phyloP scores from a whole-genome alignment of 352 stramenopile species.

The Phytophthora pini region DNA sequence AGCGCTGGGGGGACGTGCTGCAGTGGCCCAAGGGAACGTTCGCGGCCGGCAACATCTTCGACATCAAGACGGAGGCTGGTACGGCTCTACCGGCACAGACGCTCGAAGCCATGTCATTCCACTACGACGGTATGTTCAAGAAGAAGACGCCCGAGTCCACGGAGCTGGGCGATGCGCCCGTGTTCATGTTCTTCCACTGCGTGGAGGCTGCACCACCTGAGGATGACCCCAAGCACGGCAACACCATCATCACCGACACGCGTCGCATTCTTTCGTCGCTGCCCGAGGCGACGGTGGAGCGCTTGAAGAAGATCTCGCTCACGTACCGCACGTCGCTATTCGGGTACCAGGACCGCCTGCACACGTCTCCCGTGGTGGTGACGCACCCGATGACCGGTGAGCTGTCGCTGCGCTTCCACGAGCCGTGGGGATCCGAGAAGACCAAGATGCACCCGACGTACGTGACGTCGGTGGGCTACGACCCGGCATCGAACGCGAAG shows the following conservation, averaged over 20 bases:
- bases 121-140: slow-evolving; percentile 36
- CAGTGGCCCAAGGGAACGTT: slow-evolving; percentile 30
- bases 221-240: slow-evolving; percentile 31
- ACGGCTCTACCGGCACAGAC: slow-evolving; percentile 21
- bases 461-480: slow-evolving; percentile 27
- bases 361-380: slow-evolving; percentile 25
- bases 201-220: slow-evolving; percentile 20
- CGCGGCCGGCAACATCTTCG: slow-evolving; percentile 27
- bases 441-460: slow-evolving; percentile 37
- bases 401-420: slow-evolving; percentile 20
- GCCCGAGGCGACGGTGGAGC: slow-evolving; percentile 22
- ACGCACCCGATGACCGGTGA: slow-evolving; percentile 26
- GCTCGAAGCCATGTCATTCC: slow-evolving; percentile 30
- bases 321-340: slow-evolving; percentile 25
- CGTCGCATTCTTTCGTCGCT: slow-evolving; percentile 22
- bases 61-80: slow-evolving; percentile 24
- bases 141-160: slow-evolving; percentile 30
- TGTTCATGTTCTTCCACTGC: slow-evolving; percentile 35
- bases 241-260: slow-evolving; percentile 34
- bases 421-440: slow-evolving; percentile 29
- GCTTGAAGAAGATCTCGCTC: slow-evolving; percentile 29
- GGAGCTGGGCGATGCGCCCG: slow-evolving; percentile 25
- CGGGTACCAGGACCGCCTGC: not conserved
- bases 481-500: slow-evolving; percentile 19
- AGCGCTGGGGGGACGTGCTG: slow-evolving; percentile 27